phyloP scores from a whole-genome alignment of 192 early-diverging fungal species.

The Coemansia furcata region DNA sequence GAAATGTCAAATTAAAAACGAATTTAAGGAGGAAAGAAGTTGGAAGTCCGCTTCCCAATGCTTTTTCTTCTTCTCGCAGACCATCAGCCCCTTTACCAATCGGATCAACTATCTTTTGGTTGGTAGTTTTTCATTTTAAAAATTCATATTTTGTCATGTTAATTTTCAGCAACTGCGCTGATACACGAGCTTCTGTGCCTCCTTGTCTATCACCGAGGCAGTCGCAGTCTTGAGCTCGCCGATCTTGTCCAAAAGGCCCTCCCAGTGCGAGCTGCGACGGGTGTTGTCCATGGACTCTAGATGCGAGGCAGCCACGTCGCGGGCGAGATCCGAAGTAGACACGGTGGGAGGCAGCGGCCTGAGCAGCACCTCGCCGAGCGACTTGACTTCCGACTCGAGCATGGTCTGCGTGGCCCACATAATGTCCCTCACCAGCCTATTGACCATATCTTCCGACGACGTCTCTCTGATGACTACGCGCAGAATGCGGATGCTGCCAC shows the following conservation, averaged over 20 bases:
- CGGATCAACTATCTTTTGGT: too few relatives aligned
- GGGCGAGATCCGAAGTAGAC: slow-evolving; percentile 33
- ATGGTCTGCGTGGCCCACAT: slow-evolving; percentile 55
- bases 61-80: too few relatives aligned
- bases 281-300: slow-evolving; percentile 4
- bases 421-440: slow-evolving; percentile 52
- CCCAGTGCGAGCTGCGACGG: slow-evolving; percentile 31
- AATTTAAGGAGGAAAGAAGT: too few relatives aligned
- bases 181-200: slow-evolving; percentile 23
- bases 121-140: too few relatives aligned
- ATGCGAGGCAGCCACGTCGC: slow-evolving; percentile 19
- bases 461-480: slow-evolving; percentile 70
- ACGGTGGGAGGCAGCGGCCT: slow-evolving; percentile 22
- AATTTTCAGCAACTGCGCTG: slow-evolving; percentile 31
- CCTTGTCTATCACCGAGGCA: slow-evolving; percentile 8
- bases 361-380: slow-evolving; percentile 38
- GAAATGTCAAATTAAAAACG: too few relatives aligned
- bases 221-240: slow-evolving; percentile 22
- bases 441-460: slow-evolving; percentile 54
- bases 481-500: slow-evolving; percentile 53
- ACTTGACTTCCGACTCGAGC: slow-evolving; percentile 35
- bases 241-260: slow-evolving; percentile 24
- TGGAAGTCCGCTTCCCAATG: too few relatives aligned
- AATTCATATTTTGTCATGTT: background rate
- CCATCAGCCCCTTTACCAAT: too few relatives aligned